Evolutionary conservation across 306 rosid genomes (phyloP), one percentile per base, ranked within the genome.

Genomic region (Corylus heterophylla): DNA sequence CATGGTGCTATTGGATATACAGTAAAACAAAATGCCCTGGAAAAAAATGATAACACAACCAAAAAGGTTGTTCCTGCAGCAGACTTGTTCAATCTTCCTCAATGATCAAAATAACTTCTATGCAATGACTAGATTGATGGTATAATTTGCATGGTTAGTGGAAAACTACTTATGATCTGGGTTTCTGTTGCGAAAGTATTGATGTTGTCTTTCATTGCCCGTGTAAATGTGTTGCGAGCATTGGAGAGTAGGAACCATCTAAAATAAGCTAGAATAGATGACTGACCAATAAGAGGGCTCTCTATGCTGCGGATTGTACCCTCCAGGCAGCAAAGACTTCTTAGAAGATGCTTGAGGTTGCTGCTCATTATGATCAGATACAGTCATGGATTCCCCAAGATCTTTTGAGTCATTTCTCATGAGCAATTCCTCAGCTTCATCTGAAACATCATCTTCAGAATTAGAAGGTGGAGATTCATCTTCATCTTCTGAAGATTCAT

Each of bases 261-360:
- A 42, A 42, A 68, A 42, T 42, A 83, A 69, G 68, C 35, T 74
- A 54, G 45, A 45, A 55, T 74, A 76, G 80, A 39, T 3, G 50
- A 79, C 82, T 81, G 72, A 94, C 98, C 98, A 94, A 80, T 83
- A 92, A 54, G 92, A 85, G 56, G 97, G 98, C 52, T 95, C 97
- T 79, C 98, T 84, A 83, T 81, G 92, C 76, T 92, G 92, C 2
- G 94, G 97, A 83, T 93, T 84, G 71, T 93, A 95, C 69, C 93
- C 99, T 83, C 97, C 97, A 71, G 93, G 99, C 77, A 90, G 84
- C 73, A 54, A 47, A 76, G 86, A 82, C 74, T 73, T 86, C 76
- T 83, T 84, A 67, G 87, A 73, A 63, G 90, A 74, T 61, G 51
- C 77, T 51, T 83, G 82, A 58, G 82, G 82, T 66, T 82, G 80